A percentile compares a stretch with the other conserved stretches of the same genome.
Evolutionary conservation across 192 early-diverging fungal species (phyloP).

Genomic region (Coemansia sp.): DNA sequence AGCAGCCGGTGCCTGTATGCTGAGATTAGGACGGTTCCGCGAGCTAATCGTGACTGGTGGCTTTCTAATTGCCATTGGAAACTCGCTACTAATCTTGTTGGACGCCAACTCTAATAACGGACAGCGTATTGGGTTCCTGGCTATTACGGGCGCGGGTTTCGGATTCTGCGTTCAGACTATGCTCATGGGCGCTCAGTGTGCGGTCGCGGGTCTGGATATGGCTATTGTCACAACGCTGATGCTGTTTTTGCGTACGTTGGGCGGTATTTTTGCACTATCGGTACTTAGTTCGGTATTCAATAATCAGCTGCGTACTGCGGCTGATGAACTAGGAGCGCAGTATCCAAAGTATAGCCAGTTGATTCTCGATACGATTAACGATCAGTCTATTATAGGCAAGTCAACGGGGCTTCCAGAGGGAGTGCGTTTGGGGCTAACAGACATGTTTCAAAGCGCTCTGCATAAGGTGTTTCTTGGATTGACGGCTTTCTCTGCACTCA

Average conservation of each 20-base stretch:
- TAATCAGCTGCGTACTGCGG: constrained; percentile 56
- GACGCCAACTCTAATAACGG: constrained; percentile 51
- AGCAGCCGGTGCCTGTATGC: constrained; percentile 63
- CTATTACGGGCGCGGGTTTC: constrained; percentile 73
- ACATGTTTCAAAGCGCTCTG: constrained; percentile 59
- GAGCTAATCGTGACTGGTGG: constrained; percentile 68
- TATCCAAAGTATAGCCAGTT: constrained; percentile 52
- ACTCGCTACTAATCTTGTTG: constrained; percentile 65
- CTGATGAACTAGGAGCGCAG: constrained; percentile 17
- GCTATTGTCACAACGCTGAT: constrained; percentile 68
- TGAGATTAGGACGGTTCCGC: constrained; percentile 61
- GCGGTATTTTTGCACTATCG: constrained; percentile 63
- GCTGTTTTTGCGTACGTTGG: constrained; percentile 68
- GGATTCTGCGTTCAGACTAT: constrained; percentile 78
- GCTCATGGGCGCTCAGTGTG: constrained; percentile 70
- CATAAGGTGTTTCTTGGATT: constrained; percentile 61
- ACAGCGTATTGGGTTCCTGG: constrained; percentile 66
- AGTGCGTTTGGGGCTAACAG: constrained; percentile 43
- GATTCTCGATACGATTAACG: constrained; percentile 54
- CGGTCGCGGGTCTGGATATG: constrained; percentile 63
- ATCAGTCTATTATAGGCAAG: constrained; percentile 46
- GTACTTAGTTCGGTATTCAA: constrained; percentile 65
- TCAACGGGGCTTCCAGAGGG: constrained; percentile 35
- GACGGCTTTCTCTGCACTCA: constrained; percentile 58
- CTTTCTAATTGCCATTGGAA: constrained; percentile 66